Evolutionary conservation across 768 basidiomycete genomes (phyloP).

Genomic region (Pholiota molesta): DNA sequence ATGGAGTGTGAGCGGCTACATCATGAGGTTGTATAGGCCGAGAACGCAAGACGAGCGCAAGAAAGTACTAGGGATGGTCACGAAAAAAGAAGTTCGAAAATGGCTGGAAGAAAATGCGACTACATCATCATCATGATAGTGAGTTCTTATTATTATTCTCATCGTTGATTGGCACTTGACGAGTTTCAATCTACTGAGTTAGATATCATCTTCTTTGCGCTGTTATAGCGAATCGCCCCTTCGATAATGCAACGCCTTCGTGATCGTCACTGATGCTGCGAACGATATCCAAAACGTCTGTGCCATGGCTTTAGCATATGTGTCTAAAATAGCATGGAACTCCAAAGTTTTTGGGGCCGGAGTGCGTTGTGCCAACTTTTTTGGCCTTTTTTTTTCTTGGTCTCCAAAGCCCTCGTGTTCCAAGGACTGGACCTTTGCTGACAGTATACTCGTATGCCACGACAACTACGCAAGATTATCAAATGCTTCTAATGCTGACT

Average conservation of each 20-base stretch:
- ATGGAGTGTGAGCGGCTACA: conserved; percentile 80
- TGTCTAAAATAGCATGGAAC: background rate
- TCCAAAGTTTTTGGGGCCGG: background rate
- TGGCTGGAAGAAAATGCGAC: conserved; percentile 72
- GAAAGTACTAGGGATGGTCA: conserved; percentile 60
- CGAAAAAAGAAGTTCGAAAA: conserved; percentile 77
- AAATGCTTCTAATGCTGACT: background rate
- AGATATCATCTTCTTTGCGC: background rate
- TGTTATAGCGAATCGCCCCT: too few species aligned
- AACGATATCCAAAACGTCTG: background rate
- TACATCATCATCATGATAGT: conserved; percentile 6
- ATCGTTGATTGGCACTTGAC: background rate
- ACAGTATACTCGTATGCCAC: background rate
- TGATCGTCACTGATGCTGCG: background rate
- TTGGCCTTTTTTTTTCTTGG: background rate
- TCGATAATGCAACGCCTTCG: background rate
- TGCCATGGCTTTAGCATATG: background rate
- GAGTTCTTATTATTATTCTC: background rate
- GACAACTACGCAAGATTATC: background rate
- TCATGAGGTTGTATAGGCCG: conserved; percentile 79
- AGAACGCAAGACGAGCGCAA: conserved; percentile 48
- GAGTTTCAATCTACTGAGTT: background rate
- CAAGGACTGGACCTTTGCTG: background rate
- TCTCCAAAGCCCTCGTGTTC: background rate
- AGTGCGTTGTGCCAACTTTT: too few species aligned